Conservation (phyloP, 768 basidiomycete species). For the Cantharellus anzutake region DNA sequence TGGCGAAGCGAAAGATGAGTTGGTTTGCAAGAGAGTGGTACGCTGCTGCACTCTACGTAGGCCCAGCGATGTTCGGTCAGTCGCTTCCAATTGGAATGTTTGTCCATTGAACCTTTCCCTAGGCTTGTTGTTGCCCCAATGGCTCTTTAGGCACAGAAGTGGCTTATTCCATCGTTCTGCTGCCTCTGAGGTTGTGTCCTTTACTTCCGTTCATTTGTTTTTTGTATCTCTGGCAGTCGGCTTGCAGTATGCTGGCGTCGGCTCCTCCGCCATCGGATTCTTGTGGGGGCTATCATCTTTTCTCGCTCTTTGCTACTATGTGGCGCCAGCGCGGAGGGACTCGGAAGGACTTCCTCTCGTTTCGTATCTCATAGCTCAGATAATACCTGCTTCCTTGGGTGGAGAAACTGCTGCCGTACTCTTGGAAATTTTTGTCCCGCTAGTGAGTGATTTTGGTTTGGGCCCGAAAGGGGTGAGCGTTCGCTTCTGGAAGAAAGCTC, state of each 20-base stretch:
- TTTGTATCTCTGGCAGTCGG: slow-evolving; percentile 32
- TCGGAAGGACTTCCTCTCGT: not conserved
- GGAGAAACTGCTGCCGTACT: slow-evolving; percentile 38
- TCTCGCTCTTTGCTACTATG: slow-evolving; percentile 34
- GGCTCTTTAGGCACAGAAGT: too few relatives aligned
- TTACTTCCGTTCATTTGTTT: slow-evolving; percentile 38
- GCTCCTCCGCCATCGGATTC: slow-evolving; percentile 62
- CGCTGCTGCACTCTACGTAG: slow-evolving; percentile 49
- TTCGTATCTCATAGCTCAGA: slow-evolving; percentile 41
- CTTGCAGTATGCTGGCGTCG: slow-evolving; percentile 45
- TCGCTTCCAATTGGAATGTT: slow-evolving; percentile 3
- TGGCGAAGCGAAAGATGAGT: slow-evolving; percentile 52
- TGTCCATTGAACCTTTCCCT: not conserved
- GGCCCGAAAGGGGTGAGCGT: too few relatives aligned
- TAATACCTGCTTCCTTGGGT: slow-evolving; percentile 36
- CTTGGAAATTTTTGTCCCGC: slow-evolving; percentile 76
- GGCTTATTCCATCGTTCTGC: not conserved
- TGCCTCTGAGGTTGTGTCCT: slow-evolving; percentile 37
- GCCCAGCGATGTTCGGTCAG: slow-evolving; percentile 53
- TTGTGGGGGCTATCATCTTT: slow-evolving; percentile 40
- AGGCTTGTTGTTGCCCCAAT: too few relatives aligned
- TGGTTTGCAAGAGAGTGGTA: slow-evolving; percentile 67
- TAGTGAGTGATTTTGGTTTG: slow-evolving; percentile 27
- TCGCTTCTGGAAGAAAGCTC: too few relatives aligned
- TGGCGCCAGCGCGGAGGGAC: not conserved